Conservation (phyloP, 768 basidiomycete species). For the Coprinopsis sp. region DNA sequence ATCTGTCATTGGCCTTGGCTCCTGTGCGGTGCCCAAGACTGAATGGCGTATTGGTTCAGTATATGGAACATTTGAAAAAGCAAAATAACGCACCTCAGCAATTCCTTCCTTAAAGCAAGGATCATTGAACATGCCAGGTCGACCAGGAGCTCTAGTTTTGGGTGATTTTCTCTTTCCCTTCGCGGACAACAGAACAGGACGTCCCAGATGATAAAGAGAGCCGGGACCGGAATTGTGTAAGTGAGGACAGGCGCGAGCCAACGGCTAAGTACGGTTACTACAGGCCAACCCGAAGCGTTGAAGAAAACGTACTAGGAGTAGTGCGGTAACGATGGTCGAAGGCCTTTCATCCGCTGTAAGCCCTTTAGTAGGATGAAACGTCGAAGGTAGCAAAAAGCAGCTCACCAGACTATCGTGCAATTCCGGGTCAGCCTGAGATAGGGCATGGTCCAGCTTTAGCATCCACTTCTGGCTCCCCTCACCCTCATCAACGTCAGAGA, state of each 20-base stretch:
- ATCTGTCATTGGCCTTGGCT: constrained; percentile 34
- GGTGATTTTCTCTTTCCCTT: constrained; percentile 49
- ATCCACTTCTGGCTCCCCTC: constrained; percentile 61
- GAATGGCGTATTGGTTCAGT: constrained; percentile 42
- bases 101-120: constrained; percentile 40
- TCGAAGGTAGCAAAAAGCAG: constrained; percentile 5
- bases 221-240: constrained; percentile 64
- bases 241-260: constrained; percentile 72
- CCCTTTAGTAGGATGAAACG: not conserved
- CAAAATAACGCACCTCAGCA: constrained; percentile 1
- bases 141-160: constrained; percentile 65
- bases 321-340: constrained; percentile 70
- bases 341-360: constrained; percentile 52
- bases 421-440: constrained; percentile 62
- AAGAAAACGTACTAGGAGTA: constrained; percentile 64
- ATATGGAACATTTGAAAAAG: constrained; percentile 1
- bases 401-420: constrained; percentile 54
- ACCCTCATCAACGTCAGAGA: constrained; percentile 69
- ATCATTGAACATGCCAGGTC: constrained; percentile 71
- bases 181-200: constrained; percentile 57
- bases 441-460: constrained; percentile 52
- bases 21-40: constrained; percentile 31
- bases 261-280: constrained; percentile 38
- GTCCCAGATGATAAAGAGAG: constrained; percentile 66
- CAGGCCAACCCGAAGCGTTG: not conserved